Evolutionary conservation across 805 yeast genomes (phyloP).

Genomic region (Candida endomychidarum): DNA sequence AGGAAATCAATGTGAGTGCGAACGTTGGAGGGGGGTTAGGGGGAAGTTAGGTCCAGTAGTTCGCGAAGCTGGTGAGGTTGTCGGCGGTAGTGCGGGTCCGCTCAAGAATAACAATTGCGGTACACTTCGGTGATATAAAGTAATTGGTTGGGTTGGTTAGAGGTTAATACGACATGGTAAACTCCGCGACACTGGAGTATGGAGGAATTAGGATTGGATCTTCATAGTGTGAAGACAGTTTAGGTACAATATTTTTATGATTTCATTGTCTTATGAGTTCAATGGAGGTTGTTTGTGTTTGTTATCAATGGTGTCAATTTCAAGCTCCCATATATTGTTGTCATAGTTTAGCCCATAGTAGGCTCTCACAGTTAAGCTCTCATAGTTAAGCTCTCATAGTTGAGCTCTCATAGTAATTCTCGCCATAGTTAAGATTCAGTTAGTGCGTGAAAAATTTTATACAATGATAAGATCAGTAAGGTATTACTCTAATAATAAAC

Average conservation of each 20-base stretch:
- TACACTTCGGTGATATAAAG: constrained; percentile 1
- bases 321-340: too few relatives aligned
- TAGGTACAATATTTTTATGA: too few relatives aligned
- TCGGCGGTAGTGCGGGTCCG: not conserved
- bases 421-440: too few relatives aligned
- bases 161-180: not conserved
- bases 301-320: too few relatives aligned
- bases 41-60: too few relatives aligned
- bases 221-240: too few relatives aligned
- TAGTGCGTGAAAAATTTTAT: constrained; percentile 8
- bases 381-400: not conserved
- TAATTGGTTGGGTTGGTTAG: constrained; percentile 3
- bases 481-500: constrained; percentile 10
- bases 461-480: constrained; percentile 11
- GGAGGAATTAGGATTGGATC: too few relatives aligned
- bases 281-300: too few relatives aligned
- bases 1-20: constrained; percentile 7
- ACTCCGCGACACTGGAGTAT: not conserved
- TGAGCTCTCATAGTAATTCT: not conserved
- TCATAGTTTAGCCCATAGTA: too few relatives aligned
- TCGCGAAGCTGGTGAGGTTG: not conserved
- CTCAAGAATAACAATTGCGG: not conserved
- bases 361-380: too few relatives aligned
- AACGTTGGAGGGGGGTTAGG: constrained; percentile 5
- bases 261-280: too few relatives aligned